Conservation (phyloP, 257 asterid genomes). For the Datura wrightii region DNA sequence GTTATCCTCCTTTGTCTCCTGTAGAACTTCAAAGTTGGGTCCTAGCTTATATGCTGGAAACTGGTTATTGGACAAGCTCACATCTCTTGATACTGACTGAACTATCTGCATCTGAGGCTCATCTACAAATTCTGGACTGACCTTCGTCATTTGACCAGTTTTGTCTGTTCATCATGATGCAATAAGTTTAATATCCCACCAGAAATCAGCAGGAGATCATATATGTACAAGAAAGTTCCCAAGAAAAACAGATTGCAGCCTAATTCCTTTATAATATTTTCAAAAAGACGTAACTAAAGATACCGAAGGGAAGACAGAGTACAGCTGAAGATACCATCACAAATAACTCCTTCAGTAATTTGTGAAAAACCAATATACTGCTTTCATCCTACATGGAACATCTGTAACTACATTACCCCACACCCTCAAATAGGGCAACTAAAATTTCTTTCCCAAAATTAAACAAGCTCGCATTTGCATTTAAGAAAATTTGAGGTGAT, state of each 20-base stretch:
- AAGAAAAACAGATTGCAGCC: not conserved
- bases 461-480: not conserved
- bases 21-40: slow-evolving; percentile 77
- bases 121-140: slow-evolving; percentile 76
- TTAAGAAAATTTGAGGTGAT: not conserved
- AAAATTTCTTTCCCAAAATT: not conserved
- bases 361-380: not conserved
- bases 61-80: slow-evolving; percentile 65
- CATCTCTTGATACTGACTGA: slow-evolving; percentile 73
- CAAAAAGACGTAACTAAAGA: not conserved
- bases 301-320: too few relatives aligned
- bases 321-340: too few relatives aligned
- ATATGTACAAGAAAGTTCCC: not conserved
- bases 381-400: not conserved
- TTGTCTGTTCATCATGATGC: slow-evolving; percentile 39
- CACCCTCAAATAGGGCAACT: not conserved
- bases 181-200: not conserved
- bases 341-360: too few relatives aligned
- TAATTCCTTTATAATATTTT: not conserved
- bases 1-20: slow-evolving; percentile 71
- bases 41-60: slow-evolving; percentile 93
- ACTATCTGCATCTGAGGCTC: slow-evolving; percentile 61
- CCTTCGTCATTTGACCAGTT: slow-evolving; percentile 74
- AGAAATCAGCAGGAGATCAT: not conserved
- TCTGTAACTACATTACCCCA: not conserved